Base-by-base conservation (phyloP, 495 filamentous ascomycete species). In the Xylaria sp. region DNA sequence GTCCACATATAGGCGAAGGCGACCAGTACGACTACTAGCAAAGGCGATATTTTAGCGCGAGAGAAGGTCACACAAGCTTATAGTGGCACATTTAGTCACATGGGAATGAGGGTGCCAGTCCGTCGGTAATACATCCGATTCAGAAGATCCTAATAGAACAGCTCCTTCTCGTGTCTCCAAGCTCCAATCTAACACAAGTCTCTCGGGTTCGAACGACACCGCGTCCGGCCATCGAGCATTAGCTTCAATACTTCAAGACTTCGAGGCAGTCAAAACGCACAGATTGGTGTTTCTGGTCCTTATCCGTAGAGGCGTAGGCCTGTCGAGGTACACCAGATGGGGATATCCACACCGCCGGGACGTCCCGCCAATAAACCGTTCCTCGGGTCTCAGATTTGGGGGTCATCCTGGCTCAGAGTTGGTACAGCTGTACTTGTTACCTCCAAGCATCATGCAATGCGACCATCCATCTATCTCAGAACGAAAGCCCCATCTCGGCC, bases 331-430 rank as follows among this genome's bases (percentile, higher is more conserved):
- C 59, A 57, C 46, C n/a, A 43, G 61, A 59, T 44, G 40, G 61
- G 61, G 61, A 71, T 66, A 71, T 71, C 69, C 69, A 71, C 69
- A 63, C 69, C 69, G 63, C 50, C 69, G 69, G 69, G 61, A 50
- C 69, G 61, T 71, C 61, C 69, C 69, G 69, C 69, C 69, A 71
- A 71, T 71, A 55, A 66, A 71, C 50, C 69, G 29, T 71, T 66
- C 59, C 69, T 58, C 61, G 69, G 69, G 52, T 64, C 69, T 66
- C 61, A 66, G 35, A 19, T 65, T 40, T 26, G 58, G 50, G 68
- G 37, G 15, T 19, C 48, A 70, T 64, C 68, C 61, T 44, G 57
- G 61, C 61, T 48, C n/a, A 57, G 35, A 46, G 46, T 57, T 63
- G 48, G 69, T 63, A 59, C 61, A 24, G 24, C 29, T 59, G 61